phyloP scores from a whole-genome alignment of 1,284 basidiomycete genomes.

The Boletus semigastroideus region DNA sequence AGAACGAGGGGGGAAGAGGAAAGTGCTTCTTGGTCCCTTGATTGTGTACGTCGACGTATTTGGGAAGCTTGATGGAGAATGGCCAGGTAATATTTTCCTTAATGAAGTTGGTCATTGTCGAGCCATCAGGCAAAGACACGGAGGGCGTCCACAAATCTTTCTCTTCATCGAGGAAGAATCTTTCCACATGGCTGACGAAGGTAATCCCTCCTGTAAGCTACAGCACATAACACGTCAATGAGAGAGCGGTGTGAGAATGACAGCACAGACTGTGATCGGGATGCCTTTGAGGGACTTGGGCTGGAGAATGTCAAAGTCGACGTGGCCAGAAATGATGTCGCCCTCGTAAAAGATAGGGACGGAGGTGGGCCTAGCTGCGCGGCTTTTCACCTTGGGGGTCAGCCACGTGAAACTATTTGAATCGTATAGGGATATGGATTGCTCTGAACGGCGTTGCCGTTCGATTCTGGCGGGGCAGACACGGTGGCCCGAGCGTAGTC shows the following conservation, averaged over 20 bases:
- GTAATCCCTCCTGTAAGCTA: slow-evolving; percentile 43
- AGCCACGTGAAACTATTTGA: slow-evolving; percentile 44
- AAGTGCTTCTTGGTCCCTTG: slow-evolving; percentile 33
- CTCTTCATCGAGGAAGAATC: slow-evolving; percentile 41
- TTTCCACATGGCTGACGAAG: slow-evolving; percentile 45
- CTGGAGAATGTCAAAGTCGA: slow-evolving; percentile 46
- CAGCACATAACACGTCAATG: neutral
- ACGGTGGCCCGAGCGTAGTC: slow-evolving; percentile 10
- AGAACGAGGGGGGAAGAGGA: slow-evolving; percentile 47
- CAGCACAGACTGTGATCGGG: slow-evolving; percentile 36
- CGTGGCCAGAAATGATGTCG: slow-evolving; percentile 43
- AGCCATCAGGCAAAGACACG: slow-evolving; percentile 21
- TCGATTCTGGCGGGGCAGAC: neutral
- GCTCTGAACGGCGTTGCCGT: slow-evolving; percentile 16
- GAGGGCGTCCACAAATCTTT: slow-evolving; percentile 38
- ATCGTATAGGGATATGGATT: slow-evolving; percentile 40
- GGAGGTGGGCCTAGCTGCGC: slow-evolving; percentile 33
- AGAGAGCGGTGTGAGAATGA: neutral
- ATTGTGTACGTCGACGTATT: slow-evolving; percentile 37
- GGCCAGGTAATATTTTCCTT: slow-evolving; percentile 46
- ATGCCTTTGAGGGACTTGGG: slow-evolving; percentile 46
- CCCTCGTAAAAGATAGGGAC: slow-evolving; percentile 45
- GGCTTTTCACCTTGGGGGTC: slow-evolving; percentile 41
- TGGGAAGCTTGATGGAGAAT: slow-evolving; percentile 46
- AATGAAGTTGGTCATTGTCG: slow-evolving; percentile 34